Conservation (phyloP, 352 stramenopile genomes). For the Blastocystis sp. region DNA sequence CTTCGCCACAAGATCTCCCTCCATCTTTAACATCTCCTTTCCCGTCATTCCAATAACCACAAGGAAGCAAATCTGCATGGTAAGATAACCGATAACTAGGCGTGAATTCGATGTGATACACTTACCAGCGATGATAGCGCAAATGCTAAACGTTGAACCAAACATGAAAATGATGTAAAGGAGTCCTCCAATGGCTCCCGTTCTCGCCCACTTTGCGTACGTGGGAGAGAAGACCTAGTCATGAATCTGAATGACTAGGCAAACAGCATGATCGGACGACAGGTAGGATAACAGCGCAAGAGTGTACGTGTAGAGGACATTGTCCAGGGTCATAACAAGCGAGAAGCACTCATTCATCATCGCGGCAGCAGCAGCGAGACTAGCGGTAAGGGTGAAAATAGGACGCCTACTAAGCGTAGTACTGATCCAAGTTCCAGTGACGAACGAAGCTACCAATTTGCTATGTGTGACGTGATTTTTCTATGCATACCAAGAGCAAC, state of each 20-base stretch:
- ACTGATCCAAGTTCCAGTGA: neutral
- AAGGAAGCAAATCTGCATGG: neutral
- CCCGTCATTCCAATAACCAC: neutral
- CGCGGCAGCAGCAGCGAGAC: neutral
- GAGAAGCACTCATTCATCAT: neutral
- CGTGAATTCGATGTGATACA: neutral
- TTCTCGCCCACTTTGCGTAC: neutral
- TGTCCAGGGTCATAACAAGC: constrained; percentile 26
- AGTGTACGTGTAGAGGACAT: neutral
- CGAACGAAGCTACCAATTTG: neutral
- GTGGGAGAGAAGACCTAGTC: constrained; percentile 2
- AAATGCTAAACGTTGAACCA: neutral
- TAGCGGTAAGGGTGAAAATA: neutral
- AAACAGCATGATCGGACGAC: neutral
- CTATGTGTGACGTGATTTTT: neutral
- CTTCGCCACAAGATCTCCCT: neutral
- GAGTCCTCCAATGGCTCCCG: neutral
- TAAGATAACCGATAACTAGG: neutral
- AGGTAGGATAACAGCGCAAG: neutral
- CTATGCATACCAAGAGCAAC: neutral
- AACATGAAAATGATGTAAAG: neutral
- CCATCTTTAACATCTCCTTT: neutral
- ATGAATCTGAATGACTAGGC: neutral
- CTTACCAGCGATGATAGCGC: neutral
- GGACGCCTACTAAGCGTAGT: constrained; percentile 6